Percentiles rank a stretch among this genome's conserved stretches.
Evolutionary conservation across 441 rosid species (phyloP).

Genomic region (Brassica hybrid): DNA sequence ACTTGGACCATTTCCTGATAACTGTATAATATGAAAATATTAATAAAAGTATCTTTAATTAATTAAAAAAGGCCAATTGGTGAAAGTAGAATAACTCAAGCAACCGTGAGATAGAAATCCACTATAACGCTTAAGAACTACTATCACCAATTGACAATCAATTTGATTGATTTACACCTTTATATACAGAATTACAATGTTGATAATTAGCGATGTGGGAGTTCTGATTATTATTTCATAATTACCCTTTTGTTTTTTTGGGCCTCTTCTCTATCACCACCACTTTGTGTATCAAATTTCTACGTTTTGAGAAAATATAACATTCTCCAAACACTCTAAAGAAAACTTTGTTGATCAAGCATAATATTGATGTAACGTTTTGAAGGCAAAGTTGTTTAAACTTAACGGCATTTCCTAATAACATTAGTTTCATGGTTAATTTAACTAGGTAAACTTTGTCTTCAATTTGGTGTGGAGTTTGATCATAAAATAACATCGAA

Average conservation of each 20-base stretch:
- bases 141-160: too few species aligned
- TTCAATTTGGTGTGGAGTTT: not conserved
- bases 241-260: not conserved
- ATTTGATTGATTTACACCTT: not conserved
- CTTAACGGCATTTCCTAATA: slow-evolving; percentile 12
- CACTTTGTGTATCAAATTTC: not conserved
- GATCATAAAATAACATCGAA: slow-evolving; percentile 12
- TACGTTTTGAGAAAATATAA: not conserved
- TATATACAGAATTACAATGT: not conserved
- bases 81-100: too few species aligned
- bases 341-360: not conserved
- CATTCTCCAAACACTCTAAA: not conserved
- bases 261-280: not conserved
- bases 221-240: not conserved
- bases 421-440: not conserved
- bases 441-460: not conserved
- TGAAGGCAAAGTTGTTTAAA: slow-evolving; percentile 34
- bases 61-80: too few species aligned
- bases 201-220: not conserved
- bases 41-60: too few species aligned
- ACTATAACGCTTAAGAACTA: too few species aligned
- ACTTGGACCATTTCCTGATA: too few species aligned
- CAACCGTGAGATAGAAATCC: too few species aligned
- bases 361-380: not conserved
- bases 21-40: too few species aligned